Percentiles rank a stretch among this genome's conserved stretches.
phyloP scores from a whole-genome alignment of 164 flowering plant genomes.

The Stephania japonica region DNA sequence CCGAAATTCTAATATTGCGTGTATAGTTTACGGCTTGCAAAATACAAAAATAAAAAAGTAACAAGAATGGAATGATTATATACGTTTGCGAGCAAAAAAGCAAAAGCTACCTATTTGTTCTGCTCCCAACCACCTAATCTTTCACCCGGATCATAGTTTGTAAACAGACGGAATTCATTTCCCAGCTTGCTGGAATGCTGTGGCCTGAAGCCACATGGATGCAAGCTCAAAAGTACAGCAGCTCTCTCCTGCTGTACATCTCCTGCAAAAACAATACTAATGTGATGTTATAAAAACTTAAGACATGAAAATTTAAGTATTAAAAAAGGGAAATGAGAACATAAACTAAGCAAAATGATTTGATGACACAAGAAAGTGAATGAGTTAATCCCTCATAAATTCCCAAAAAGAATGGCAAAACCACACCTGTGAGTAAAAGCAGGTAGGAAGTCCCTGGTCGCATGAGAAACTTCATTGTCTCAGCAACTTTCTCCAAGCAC shows the following conservation, averaged over 20 bases:
- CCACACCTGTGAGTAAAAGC: constrained; percentile 79
- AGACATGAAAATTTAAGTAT: neutral
- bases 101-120: constrained; percentile 14
- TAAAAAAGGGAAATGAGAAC: neutral
- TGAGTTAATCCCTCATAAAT: neutral
- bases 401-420: neutral
- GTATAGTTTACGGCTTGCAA: neutral
- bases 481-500: constrained; percentile 80
- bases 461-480: constrained; percentile 61
- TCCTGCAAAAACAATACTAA: constrained; percentile 34
- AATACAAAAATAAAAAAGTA: neutral
- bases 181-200: constrained; percentile 90
- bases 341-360: neutral
- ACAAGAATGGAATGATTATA: no score
- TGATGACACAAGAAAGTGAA: neutral
- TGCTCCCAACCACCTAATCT: constrained; percentile 85
- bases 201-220: constrained; percentile 82
- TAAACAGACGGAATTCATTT: constrained; percentile 80
- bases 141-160: constrained; percentile 70
- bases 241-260: constrained; percentile 80
- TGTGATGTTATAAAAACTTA: neutral
- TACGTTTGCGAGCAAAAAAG: no score
- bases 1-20: no score
- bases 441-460: constrained; percentile 41
- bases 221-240: constrained; percentile 66